phyloP scores from a whole-genome alignment of 1,139 yeast genomes.

The Hemisphaericaspora xylofermentans region DNA sequence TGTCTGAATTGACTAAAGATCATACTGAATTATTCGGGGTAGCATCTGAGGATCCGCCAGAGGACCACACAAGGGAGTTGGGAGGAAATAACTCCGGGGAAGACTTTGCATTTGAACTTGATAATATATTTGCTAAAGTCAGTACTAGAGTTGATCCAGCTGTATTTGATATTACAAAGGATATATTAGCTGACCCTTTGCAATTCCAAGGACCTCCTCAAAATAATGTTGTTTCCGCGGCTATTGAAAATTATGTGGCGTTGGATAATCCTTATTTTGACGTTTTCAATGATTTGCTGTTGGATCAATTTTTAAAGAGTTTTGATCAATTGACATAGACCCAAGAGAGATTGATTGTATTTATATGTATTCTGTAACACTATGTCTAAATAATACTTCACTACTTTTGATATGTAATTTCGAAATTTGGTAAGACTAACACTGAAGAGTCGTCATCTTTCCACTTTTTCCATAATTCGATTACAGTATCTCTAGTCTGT shows the following conservation, averaged over 20 bases:
- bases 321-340: conserved; percentile 4
- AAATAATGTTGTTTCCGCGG: conserved; percentile 1
- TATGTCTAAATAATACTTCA: too few species aligned
- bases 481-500: conserved; percentile 8
- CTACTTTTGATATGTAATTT: conserved; percentile 17
- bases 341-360: background rate
- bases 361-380: background rate
- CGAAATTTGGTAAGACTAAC: conserved; percentile 17
- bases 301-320: conserved; percentile 8
- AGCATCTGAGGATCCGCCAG: background rate
- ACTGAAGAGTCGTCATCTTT: conserved; percentile 15
- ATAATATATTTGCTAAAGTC: conserved; percentile 7
- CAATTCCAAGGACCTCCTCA: background rate
- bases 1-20: conserved; percentile 7
- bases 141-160: conserved; percentile 11
- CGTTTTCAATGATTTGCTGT: conserved; percentile 11
- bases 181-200: background rate
- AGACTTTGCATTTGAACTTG: conserved; percentile 2
- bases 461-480: conserved; percentile 18
- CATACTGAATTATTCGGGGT: conserved; percentile 10
- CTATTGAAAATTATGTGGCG: conserved; percentile 14
- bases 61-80: background rate
- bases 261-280: conserved; percentile 15
- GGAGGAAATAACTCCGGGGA: background rate
- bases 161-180: conserved; percentile 16